Conservation (phyloP, 2,329 filamentous ascomycete species). For the Epichloe scottii region DNA sequence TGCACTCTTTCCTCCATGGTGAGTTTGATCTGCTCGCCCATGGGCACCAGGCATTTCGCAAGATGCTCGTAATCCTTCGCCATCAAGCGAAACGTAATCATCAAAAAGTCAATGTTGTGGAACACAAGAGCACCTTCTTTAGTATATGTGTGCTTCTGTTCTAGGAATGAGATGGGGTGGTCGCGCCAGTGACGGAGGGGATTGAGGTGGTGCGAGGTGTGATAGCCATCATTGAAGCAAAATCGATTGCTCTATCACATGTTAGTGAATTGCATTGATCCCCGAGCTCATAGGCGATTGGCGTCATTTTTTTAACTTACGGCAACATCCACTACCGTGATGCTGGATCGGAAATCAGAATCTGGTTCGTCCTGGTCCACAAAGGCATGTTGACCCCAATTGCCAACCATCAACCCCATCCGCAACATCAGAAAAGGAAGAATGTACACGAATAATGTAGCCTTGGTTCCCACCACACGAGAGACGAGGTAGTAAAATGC, state of each 20-base stretch:
- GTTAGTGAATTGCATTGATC: constrained; percentile 1
- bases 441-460: constrained; percentile 53
- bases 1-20: constrained; percentile 48
- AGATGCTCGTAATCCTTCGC: constrained; percentile 60
- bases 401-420: constrained; percentile 65
- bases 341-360: constrained; percentile 67
- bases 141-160: constrained; percentile 54
- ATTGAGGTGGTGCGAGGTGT: constrained; percentile 71
- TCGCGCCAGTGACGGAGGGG: constrained; percentile 71
- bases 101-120: constrained; percentile 69
- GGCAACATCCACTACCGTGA: constrained; percentile 66
- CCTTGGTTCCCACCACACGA: constrained; percentile 36
- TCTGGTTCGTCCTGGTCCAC: constrained; percentile 64
- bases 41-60: constrained; percentile 59
- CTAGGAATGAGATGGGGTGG: constrained; percentile 61
- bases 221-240: constrained; percentile 75
- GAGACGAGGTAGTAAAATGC: constrained; percentile 33
- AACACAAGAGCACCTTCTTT: constrained; percentile 61
- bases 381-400: constrained; percentile 76
- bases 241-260: constrained; percentile 57
- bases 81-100: constrained; percentile 57
- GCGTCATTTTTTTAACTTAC: constrained; percentile 33
- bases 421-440: constrained; percentile 55
- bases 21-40: constrained; percentile 58
- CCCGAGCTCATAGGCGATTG: not conserved